A percentile compares a stretch with the other conserved stretches of the same genome.
phyloP scores from a whole-genome alignment of 2,329 filamentous ascomycete genomes.

The Aspergillus sp. region DNA sequence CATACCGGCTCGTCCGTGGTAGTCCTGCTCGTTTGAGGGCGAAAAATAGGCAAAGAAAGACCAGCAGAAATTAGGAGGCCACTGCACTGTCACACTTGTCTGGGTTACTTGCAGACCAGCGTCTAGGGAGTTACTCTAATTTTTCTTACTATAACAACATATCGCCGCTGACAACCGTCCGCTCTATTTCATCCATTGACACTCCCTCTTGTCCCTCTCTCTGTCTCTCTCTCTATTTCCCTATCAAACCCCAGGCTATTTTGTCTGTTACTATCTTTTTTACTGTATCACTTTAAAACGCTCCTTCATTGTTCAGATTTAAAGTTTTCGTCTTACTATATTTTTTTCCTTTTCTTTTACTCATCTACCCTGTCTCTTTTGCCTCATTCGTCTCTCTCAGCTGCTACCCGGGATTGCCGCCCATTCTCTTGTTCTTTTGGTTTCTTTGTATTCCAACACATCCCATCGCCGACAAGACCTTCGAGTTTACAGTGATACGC shows the following conservation, averaged over 20 bases:
- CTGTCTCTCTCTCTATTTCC: slow-evolving; percentile 10
- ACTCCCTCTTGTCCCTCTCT: not conserved
- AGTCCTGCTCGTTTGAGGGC: slow-evolving; percentile 11
- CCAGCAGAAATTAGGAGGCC: not conserved
- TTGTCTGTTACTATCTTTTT: not conserved
- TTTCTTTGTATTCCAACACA: slow-evolving; percentile 11
- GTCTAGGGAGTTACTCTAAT: not conserved
- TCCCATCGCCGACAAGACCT: not conserved
- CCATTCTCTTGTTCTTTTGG: slow-evolving; percentile 12
- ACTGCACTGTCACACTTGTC: not conserved
- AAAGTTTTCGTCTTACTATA: slow-evolving; percentile 9
- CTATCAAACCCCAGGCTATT: slow-evolving; percentile 3
- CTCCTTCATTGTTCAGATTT: slow-evolving; percentile 4
- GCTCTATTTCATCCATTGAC: not conserved
- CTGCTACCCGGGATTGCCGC: slow-evolving; percentile 3
- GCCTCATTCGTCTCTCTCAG: slow-evolving; percentile 4
- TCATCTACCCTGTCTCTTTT: slow-evolving; percentile 9
- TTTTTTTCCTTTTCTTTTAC: not conserved
- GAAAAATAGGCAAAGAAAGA: slow-evolving; percentile 8
- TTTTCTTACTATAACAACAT: not conserved
- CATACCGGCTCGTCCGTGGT: slow-evolving; percentile 18
- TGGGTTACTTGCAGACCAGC: not conserved
- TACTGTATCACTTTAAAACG: not conserved
- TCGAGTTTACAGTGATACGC: not conserved
- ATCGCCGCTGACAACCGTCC: slow-evolving; percentile 2